These are phyloP conservation scores for Sutorius australiensis DNA, from an alignment of 768 basidiomycete genomes.

Conservation along the genomic window DNA sequence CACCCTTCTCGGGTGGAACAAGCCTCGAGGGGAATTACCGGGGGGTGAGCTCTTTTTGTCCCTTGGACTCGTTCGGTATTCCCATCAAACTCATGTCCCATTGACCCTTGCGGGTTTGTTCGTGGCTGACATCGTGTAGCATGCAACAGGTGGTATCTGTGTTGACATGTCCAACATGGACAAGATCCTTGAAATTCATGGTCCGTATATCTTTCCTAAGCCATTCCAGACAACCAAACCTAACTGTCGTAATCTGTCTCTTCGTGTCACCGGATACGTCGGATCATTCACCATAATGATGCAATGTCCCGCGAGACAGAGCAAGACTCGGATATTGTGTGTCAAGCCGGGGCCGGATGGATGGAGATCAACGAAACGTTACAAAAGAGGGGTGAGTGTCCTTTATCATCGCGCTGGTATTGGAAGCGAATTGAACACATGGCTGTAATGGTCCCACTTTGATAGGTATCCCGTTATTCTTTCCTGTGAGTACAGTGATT, in stretches of 20 bases:
- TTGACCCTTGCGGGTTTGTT: not conserved
- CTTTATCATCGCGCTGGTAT: not conserved
- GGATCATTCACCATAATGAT: not conserved
- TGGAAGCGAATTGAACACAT: not conserved
- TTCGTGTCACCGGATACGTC: not conserved
- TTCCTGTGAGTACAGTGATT: slow-evolving; percentile 51
- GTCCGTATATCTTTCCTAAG: slow-evolving; percentile 32
- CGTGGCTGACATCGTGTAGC: slow-evolving; percentile 11
- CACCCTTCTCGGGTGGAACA: slow-evolving; percentile 78
- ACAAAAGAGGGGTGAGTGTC: slow-evolving; percentile 48
- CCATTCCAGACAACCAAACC: not conserved
- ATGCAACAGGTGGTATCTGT: slow-evolving; percentile 60
- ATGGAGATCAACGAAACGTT: slow-evolving; percentile 68
- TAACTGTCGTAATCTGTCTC: not conserved
- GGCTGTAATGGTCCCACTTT: not conserved
- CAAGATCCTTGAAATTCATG: slow-evolving; percentile 68
- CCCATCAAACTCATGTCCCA: not conserved
- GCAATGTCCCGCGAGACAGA: slow-evolving; percentile 34
- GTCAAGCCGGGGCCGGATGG: slow-evolving; percentile 72
- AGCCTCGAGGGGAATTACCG: slow-evolving; percentile 75
- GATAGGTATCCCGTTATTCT: slow-evolving; percentile 75
- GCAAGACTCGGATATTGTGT: slow-evolving; percentile 67
- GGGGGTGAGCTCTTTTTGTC: slow-evolving; percentile 42
- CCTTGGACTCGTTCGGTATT: not conserved
- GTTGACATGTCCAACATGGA: slow-evolving; percentile 80